Evolutionary conservation across 345 rosid species (phyloP), one percentile per base, ranked within the genome.

Genomic region (Erysimum cheiranthoides): DNA sequence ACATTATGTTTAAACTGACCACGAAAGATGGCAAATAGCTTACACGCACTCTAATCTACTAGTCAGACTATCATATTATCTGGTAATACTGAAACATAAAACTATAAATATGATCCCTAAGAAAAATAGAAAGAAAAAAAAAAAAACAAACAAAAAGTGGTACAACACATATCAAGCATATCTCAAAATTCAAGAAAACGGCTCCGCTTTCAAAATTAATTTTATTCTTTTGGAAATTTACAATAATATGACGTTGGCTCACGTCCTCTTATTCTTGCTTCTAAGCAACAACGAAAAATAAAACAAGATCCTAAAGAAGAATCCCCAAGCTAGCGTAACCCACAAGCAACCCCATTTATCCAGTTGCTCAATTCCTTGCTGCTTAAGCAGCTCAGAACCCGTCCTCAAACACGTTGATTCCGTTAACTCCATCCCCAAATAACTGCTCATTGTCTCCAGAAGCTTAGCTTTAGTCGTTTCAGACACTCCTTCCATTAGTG

Each of bases 291-390:
- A 82, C 0, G 86, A 53, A 2, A 90, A 85, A 78, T 92, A 92
- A 73, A 94, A 94, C 59, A 92, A 71, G 54, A 86, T 38, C 81
- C 97, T 89, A 64, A 94, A 94, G 35, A 92, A 84, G 84, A 90
- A 89, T 0, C 98, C 98, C 96, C 95, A 90, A n/a, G 93, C 98
- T 45, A 94, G 31, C 18, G 91, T 86, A 17, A 94, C 79, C 93
- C 90, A 89, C 76, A 94, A 71, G 84, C 98, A 94, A 58, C 76
- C 78, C 98, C 98, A 90, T 70, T 89, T 92, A 78, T 74, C 82
- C n/a, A 94, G 39, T 10, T 89, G 85, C 1, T 86, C 84, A 3
- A 94, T 77, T n/a, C 92, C 97, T 50, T 86, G 93, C 47, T 80
- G 83, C 67, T 52, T 60, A 78, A 92, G 60, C 8, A 88, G 54